Base-by-base conservation (phyloP, 2,329 filamentous ascomycete species). In the Rugonectria rugulosa region DNA sequence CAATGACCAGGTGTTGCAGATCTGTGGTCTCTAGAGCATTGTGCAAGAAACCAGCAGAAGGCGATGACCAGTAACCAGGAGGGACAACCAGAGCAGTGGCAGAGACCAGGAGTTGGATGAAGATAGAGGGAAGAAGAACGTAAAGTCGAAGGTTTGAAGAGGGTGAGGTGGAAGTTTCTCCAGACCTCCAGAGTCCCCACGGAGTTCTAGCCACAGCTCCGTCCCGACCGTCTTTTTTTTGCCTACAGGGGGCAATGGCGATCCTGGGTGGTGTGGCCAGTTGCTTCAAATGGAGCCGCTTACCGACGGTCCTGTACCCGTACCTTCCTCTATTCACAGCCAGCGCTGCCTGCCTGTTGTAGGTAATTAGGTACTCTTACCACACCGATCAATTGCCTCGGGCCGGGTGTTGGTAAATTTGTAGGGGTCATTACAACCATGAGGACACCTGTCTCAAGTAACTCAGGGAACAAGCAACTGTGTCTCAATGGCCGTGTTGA, bases 121-220 rank as follows among this genome's bases (percentile, higher is more conserved):
- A 57, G 60, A 61, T 57, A n/a, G 61, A 59, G 50, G 56, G 51
- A 57, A 61, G 53, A 54, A 65, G 62, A 65, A 62, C 59, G 57
- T 60, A 56, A 57, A 58, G 60, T 55, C 60, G 63, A 62, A 64
- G 57, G 64, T 53, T 59, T 50, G 34, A 56, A 29, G 66, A 75
- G 68, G 72, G 70, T 75, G 72, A 77, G 69, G 74, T 76, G 72
- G 74, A 75, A 75, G 73, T 71, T 75, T 73, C 68, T 70, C 71
- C 63, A 71, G 67, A 59, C 51, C 67, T 70, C 71, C 63, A 70
- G 67, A 57, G 48, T 66, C 69, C 67, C 66, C 65, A 70, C 62
- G 65, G 59, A 59, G 55, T 60, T 63, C 59, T 59, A 61, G 42
- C 26, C 44, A 38, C 23, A 43, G 15, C 24, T 37, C 45, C 36